phyloP scores from a whole-genome alignment of 495 filamentous ascomycete genomes.

The Beverwykella pulmonaria region DNA sequence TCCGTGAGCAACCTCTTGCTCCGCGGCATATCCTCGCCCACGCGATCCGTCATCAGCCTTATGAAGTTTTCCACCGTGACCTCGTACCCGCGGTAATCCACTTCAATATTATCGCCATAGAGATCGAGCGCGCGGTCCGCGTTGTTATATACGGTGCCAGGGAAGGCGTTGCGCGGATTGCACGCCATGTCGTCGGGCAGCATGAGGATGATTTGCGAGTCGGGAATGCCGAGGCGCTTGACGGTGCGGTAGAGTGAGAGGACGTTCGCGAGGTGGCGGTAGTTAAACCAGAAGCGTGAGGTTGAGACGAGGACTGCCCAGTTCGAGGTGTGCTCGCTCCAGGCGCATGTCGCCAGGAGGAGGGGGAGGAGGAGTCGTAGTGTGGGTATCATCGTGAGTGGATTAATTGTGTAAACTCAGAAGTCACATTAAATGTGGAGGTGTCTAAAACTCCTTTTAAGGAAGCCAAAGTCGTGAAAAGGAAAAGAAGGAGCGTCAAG shows the following conservation, averaged over 20 bases:
- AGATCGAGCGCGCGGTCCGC: conserved; percentile 93
- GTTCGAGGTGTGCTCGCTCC: conserved; percentile 90
- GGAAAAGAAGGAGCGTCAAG: not conserved
- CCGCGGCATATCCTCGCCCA: conserved; percentile 88
- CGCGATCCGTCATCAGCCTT: conserved; percentile 86
- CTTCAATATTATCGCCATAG: conserved; percentile 98
- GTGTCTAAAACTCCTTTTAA: not conserved
- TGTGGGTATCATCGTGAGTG: conserved; percentile 10
- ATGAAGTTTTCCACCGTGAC: conserved; percentile 99
- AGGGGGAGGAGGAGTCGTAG: conserved; percentile 49
- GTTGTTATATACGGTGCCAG: conserved; percentile 97
- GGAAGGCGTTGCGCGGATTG: conserved; percentile 97
- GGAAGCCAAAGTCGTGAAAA: not conserved
- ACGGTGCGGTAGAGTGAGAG: conserved; percentile 97
- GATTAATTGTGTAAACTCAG: not conserved
- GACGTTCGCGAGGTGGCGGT: conserved; percentile 96
- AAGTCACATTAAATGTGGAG: not conserved
- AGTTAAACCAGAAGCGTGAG: conserved; percentile 99
- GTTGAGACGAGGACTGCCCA: conserved; percentile 98
- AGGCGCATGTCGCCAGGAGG: conserved; percentile 51
- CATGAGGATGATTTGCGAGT: conserved; percentile 99
- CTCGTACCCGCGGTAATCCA: conserved; percentile 97
- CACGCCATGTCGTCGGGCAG: conserved; percentile 99
- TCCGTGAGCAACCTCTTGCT: conserved; percentile 91
- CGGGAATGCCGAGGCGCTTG: conserved; percentile 95